Evolutionary conservation across 345 rosid genomes (phyloP).

Genomic region (Populus pruinosa): DNA sequence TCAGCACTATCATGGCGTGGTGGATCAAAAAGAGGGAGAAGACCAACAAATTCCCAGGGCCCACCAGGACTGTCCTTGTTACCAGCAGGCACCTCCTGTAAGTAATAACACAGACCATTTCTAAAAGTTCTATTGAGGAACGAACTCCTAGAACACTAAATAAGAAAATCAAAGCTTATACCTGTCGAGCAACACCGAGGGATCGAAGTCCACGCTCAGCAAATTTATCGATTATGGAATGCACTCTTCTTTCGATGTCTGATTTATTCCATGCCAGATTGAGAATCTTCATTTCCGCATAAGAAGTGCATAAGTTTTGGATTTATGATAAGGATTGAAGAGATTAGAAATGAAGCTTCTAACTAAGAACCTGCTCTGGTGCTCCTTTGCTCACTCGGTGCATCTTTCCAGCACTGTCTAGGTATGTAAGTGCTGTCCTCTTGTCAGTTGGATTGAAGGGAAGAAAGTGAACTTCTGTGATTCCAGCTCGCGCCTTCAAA

Average conservation of each 20-base stretch:
- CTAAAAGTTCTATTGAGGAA: background rate
- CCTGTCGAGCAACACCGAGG: conserved; percentile 83
- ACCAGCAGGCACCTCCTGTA: conserved; percentile 57
- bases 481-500: conserved; percentile 78
- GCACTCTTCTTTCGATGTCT: conserved; percentile 41
- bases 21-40: conserved; percentile 74
- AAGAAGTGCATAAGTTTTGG: background rate
- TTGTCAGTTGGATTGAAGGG: conserved; percentile 94
- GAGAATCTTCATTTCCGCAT: conserved; percentile 38
- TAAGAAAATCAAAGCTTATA: conserved; percentile 7
- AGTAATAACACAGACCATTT: background rate
- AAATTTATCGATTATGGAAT: conserved; percentile 56
- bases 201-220: conserved; percentile 92
- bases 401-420: conserved; percentile 64
- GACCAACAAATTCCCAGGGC: conserved; percentile 90
- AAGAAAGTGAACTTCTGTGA: conserved; percentile 87
- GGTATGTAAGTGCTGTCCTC: conserved; percentile 82
- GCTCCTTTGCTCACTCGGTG: conserved; percentile 97
- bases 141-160: background rate
- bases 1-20: conserved; percentile 79
- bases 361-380: conserved; percentile 65
- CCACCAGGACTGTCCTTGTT: conserved; percentile 69
- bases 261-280: conserved; percentile 48
- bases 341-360: background rate
- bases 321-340: background rate